Conservation (phyloP, 2,329 filamentous ascomycete species). For the Paraphoma chrysanthemicola region DNA sequence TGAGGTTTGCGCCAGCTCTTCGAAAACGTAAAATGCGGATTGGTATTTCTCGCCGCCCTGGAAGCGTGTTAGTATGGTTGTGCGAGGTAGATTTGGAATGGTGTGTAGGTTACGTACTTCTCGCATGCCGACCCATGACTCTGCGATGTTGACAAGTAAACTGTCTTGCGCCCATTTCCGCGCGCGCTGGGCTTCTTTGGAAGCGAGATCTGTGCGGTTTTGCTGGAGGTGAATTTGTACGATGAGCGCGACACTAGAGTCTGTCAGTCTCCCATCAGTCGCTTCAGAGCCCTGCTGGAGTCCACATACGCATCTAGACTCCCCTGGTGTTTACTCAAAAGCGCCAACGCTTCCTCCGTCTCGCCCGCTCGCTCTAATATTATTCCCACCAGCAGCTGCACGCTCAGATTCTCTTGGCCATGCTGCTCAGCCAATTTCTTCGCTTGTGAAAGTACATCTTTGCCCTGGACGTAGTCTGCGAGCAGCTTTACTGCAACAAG, state of each 20-base stretch:
- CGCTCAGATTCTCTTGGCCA: conserved; percentile 73
- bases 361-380: conserved; percentile 81
- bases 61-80: conserved; percentile 26
- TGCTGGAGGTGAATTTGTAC: conserved; percentile 92
- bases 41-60: conserved; percentile 96
- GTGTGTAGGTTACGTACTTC: conserved; percentile 64
- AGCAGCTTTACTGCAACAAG: conserved; percentile 78
- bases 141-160: conserved; percentile 89
- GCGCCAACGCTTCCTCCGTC: conserved; percentile 81
- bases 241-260: conserved; percentile 76
- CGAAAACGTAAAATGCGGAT: conserved; percentile 95
- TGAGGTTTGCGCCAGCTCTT: conserved; percentile 89
- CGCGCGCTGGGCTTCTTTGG: conserved; percentile 87
- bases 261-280: conserved; percentile 7
- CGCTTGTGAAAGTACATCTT: conserved; percentile 62
- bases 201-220: conserved; percentile 87
- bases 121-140: conserved; percentile 92
- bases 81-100: not conserved
- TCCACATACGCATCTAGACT: conserved; percentile 71
- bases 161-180: conserved; percentile 96
- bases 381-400: conserved; percentile 83
- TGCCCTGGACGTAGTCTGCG: conserved; percentile 65
- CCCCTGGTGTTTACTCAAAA: conserved; percentile 84
- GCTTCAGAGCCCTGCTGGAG: not conserved
- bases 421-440: conserved; percentile 72